These are phyloP conservation scores for Phytophthora palmivora DNA, from an alignment of 352 stramenopile genomes.

Conservation along the genomic window DNA sequence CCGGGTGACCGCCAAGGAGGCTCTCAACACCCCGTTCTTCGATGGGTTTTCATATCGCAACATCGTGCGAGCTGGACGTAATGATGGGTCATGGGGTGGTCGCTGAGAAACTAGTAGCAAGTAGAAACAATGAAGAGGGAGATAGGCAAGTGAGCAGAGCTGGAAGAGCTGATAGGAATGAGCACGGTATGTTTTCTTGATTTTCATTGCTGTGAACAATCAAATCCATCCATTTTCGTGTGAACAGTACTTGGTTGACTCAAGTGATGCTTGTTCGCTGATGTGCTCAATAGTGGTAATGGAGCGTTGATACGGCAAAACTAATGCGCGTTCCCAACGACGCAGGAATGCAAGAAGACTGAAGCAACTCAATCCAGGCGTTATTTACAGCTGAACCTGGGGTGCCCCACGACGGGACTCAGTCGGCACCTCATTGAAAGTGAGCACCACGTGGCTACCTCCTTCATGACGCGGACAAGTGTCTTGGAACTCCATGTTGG, in stretches of 20 bases:
- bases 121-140: conserved; percentile 15
- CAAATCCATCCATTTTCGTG: conserved; percentile 17
- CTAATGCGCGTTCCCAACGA: conserved; percentile 1
- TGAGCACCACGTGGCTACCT: conserved; percentile 37
- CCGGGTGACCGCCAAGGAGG: conserved; percentile 88
- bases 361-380: conserved; percentile 11
- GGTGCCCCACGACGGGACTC: conserved; percentile 17
- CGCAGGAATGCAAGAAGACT: conserved; percentile 1
- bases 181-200: conserved; percentile 26
- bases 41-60: conserved; percentile 69
- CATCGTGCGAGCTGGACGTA: conserved; percentile 41
- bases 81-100: conserved; percentile 17
- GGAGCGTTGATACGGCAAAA: conserved; percentile 13
- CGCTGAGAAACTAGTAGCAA: conserved; percentile 38
- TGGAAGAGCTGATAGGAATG: conserved; percentile 16
- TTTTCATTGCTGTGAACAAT: conserved; percentile 25
- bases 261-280: neutral
- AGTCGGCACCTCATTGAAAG: conserved; percentile 30
- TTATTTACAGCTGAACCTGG: conserved; percentile 44
- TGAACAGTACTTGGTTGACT: neutral
- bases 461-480: conserved; percentile 15
- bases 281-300: neutral
- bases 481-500: conserved; percentile 41
- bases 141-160: conserved; percentile 17
- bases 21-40: conserved; percentile 93